Conservation (phyloP, 441 rosid genomes). For the Dalechampia spathulata region DNA sequence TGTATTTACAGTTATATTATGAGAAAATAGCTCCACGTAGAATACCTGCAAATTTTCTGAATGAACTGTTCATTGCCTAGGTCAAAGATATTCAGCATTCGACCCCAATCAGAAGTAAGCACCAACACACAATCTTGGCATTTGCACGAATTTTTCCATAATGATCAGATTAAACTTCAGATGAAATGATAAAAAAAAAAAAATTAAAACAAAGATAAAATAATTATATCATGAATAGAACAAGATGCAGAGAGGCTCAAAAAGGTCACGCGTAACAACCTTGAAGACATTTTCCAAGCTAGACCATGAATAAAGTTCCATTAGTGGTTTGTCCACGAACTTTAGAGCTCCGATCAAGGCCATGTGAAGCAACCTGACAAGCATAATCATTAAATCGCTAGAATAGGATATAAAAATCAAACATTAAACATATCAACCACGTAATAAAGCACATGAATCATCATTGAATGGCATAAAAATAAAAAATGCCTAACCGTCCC, state of each 20-base stretch:
- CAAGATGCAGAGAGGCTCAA: neutral
- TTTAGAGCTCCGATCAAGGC: conserved; percentile 74
- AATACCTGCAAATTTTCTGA: no score
- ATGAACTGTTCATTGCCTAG: no score
- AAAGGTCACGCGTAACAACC: neutral
- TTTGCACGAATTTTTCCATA: conserved; percentile 9
- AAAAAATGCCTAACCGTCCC: no score
- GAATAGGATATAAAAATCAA: neutral
- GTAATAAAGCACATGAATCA: no score
- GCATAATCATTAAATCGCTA: conserved; percentile 3
- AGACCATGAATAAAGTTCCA: conserved; percentile 42
- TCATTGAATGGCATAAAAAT: no score
- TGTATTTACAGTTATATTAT: no score
- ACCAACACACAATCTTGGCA: conserved; percentile 12
- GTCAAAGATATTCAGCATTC: conserved; percentile 9
- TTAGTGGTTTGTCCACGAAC: conserved; percentile 71
- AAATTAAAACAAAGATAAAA: neutral
- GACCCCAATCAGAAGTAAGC: conserved; percentile 13
- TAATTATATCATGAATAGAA: neutral
- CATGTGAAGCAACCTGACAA: conserved; percentile 88
- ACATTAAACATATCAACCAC: no score
- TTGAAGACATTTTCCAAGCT: conserved; percentile 19
- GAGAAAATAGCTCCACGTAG: no score
- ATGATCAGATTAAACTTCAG: conserved; percentile 1
- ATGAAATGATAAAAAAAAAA: neutral